Base-by-base conservation (phyloP, 352 stramenopile species). In the Pythium brachiatum region DNA sequence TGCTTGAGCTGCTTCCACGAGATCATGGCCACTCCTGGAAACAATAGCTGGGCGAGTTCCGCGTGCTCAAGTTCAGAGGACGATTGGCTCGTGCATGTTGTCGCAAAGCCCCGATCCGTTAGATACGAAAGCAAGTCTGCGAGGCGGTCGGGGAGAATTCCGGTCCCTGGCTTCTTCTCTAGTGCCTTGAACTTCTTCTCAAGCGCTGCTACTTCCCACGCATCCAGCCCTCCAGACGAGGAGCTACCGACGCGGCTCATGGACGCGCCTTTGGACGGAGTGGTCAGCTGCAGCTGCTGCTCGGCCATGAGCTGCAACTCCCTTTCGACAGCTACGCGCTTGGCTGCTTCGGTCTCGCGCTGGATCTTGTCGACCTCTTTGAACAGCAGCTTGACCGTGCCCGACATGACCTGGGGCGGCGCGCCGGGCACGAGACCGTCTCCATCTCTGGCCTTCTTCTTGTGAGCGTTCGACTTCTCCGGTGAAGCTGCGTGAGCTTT, bases 331-430 rank as follows among this genome's bases (percentile, higher is more conserved):
- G 57, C 68, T 26, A 74, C 68, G 2, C 57, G 62, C 25, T 61
- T 57, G 62, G 67, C 53, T 13, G 75, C 79, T 60, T 84, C 65
- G 15, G 76, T 70, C 29, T 84, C 71, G 1, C 76, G 62, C 56
- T 83, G 72, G 43, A 81, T 83, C 18, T 50, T 62, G 7, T 76
- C 70, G 2, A 92, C 74, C 48, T 90, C 82, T 29, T 76, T 75
- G 55, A 92, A 86, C 3, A 94, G 73, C 58, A 94, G 69, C 51
- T 80, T 83, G 20, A 92, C 84, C 0, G 79, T 91, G 1, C 81
- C 78, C 9, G 82, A 91, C 63, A 90, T 67, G 23, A 64, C 59
- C 39, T 86, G 83, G 3, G 75, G 66, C 50, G 74, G 72, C 7
- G 74, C 67, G 8, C 71, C 68, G 27, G 67, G 44, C 11, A 81